Evolutionary conservation across 2,329 filamentous ascomycete genomes (phyloP).

Genomic region (Arthrobotrys sinensis): DNA sequence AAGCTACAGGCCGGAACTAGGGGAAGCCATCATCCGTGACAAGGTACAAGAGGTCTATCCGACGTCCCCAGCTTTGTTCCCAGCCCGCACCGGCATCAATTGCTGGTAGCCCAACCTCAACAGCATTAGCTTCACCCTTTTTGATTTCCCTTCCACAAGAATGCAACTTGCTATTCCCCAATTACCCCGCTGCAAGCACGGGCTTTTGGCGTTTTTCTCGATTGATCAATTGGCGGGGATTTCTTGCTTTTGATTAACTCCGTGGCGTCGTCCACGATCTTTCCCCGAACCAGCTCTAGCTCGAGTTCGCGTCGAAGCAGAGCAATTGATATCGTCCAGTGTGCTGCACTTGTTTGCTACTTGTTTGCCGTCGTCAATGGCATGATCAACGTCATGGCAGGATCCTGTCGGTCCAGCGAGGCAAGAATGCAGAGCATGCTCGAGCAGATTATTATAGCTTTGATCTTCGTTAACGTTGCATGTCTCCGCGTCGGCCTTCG

Average conservation of each 20-base stretch:
- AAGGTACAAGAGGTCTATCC: constrained; percentile 58
- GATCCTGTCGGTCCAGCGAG: constrained; percentile 1
- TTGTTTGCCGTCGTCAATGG: constrained; percentile 17
- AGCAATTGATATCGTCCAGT: constrained; percentile 9
- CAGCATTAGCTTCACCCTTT: constrained; percentile 7
- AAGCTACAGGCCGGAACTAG: constrained; percentile 45
- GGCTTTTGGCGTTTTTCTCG: constrained; percentile 3
- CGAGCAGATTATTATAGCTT: neutral
- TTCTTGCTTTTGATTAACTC: constrained; percentile 12
- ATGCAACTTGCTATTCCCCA: constrained; percentile 23
- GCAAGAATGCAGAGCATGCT: constrained; percentile 13
- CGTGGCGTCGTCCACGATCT: constrained; percentile 38
- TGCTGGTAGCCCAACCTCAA: constrained; percentile 31
- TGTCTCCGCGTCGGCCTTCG: constrained; percentile 18
- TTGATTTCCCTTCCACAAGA: constrained; percentile 24
- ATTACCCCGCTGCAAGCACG: constrained; percentile 47
- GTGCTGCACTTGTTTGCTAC: constrained; percentile 15
- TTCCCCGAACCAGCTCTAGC: constrained; percentile 39
- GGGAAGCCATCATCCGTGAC: constrained; percentile 39
- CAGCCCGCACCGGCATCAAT: constrained; percentile 27
- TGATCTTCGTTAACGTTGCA: constrained; percentile 8
- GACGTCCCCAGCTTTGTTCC: constrained; percentile 48
- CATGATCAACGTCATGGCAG: constrained; percentile 47
- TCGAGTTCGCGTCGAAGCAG: constrained; percentile 10
- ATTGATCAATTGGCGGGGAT: constrained; percentile 21